phyloP scores from a whole-genome alignment of 2,329 filamentous ascomycete genomes.

The Corynespora cassiicola region DNA sequence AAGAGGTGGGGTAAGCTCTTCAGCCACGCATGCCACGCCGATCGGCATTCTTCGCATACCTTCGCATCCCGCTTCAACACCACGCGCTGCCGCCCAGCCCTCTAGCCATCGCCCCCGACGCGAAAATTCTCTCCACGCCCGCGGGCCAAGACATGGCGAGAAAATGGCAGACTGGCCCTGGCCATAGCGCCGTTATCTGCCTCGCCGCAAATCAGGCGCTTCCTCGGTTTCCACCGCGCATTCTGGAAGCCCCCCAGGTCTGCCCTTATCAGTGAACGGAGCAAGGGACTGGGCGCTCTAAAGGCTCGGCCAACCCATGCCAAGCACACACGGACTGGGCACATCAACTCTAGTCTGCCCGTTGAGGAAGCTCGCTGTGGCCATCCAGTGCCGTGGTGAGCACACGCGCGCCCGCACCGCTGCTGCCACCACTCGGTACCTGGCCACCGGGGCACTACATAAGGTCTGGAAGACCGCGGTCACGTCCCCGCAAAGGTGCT shows the following conservation, averaged over 20 bases:
- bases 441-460: slow-evolving; percentile 24
- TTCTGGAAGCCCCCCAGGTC: slow-evolving; percentile 3
- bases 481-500: slow-evolving; percentile 1
- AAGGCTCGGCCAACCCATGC: slow-evolving; percentile 2
- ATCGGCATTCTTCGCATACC: too few species aligned
- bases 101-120: too few species aligned
- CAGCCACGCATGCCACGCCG: too few species aligned
- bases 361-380: slow-evolving; percentile 21
- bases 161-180: neutral
- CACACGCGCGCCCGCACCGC: slow-evolving; percentile 9
- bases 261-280: slow-evolving; percentile 2
- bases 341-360: slow-evolving; percentile 10
- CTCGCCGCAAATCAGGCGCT: neutral
- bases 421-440: slow-evolving; percentile 13
- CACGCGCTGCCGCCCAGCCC: too few species aligned
- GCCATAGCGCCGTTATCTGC: neutral
- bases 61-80: too few species aligned
- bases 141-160: too few species aligned
- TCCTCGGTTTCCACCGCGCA: slow-evolving; percentile 4
- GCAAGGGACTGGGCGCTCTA: slow-evolving; percentile 1
- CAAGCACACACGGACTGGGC: slow-evolving; percentile 4
- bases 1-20: too few species aligned
- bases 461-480: slow-evolving; percentile 12
- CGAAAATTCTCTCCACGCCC: too few species aligned
- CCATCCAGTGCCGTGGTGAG: slow-evolving; percentile 7